Evolutionary conservation across 768 basidiomycete species (phyloP).

Genomic region (Suillus americanus): DNA sequence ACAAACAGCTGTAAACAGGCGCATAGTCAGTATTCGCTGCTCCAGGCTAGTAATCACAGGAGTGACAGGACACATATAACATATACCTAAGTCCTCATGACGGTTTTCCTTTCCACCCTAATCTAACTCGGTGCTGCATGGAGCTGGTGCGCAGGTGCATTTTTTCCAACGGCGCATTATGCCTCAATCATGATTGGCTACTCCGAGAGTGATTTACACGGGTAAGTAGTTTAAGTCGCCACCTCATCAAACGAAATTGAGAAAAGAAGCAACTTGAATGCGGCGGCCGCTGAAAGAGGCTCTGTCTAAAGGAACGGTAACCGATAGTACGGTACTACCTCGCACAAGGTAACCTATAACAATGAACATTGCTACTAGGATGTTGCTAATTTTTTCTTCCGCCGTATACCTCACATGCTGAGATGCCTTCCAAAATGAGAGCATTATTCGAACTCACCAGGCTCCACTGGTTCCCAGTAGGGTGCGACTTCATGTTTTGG

Average conservation of each 20-base stretch:
- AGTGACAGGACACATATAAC: too few relatives aligned
- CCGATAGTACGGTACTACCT: neutral
- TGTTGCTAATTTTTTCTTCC: neutral
- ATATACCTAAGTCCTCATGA: neutral
- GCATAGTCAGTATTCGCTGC: too few relatives aligned
- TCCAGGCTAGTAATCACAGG: too few relatives aligned
- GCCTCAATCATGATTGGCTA: neutral
- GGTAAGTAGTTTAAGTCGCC: neutral
- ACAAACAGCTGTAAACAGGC: too few relatives aligned
- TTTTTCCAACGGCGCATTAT: neutral
- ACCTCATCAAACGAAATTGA: neutral
- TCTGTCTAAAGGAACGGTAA: too few relatives aligned
- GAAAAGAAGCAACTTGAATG: neutral
- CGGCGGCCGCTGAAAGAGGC: neutral
- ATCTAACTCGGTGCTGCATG: neutral
- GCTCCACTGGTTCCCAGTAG: neutral
- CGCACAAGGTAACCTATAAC: neutral
- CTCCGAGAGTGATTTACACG: neutral
- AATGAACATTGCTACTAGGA: neutral
- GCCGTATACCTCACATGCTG: neutral
- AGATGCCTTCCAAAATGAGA: neutral
- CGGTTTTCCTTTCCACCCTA: neutral
- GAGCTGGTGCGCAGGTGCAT: neutral
- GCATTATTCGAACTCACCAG: neutral
- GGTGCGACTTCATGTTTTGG: neutral